phyloP scores from a whole-genome alignment of 2,329 filamentous ascomycete species.

The Drechslera avenae region DNA sequence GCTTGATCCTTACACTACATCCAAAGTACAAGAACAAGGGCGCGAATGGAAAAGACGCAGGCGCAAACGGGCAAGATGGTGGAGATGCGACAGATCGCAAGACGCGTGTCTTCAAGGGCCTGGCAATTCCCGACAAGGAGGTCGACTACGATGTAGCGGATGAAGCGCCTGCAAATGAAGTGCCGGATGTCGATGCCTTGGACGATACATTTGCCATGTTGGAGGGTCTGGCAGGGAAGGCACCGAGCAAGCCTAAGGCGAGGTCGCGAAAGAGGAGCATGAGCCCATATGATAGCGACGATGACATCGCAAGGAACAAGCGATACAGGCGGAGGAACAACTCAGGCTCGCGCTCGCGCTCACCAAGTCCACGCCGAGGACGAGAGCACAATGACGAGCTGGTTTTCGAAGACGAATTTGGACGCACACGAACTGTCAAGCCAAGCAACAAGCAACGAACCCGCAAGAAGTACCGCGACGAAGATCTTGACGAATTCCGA shows the following conservation, averaged over 20 bases:
- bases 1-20: conserved; percentile 86
- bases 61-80: conserved; percentile 56
- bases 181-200: conserved; percentile 67
- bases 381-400: conserved; percentile 56
- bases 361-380: conserved; percentile 52
- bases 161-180: conserved; percentile 44
- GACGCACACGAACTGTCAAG: conserved; percentile 51
- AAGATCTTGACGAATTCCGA: conserved; percentile 65
- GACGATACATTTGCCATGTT: conserved; percentile 92
- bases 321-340: conserved; percentile 53
- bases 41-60: conserved; percentile 41
- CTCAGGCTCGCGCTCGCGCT: conserved; percentile 61
- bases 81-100: conserved; percentile 68
- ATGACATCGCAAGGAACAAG: conserved; percentile 52
- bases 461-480: conserved; percentile 42
- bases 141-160: conserved; percentile 59
- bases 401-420: conserved; percentile 65
- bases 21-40: conserved; percentile 75
- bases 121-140: conserved; percentile 82
- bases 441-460: conserved; percentile 51
- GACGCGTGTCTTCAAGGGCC: conserved; percentile 85
- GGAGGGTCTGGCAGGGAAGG: conserved; percentile 74
- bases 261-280: conserved; percentile 63
- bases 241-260: conserved; percentile 50
- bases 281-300: conserved; percentile 58